Evolutionary conservation across 73 alveolate species (phyloP).

Genomic region (Effrenium voratum): DNA sequence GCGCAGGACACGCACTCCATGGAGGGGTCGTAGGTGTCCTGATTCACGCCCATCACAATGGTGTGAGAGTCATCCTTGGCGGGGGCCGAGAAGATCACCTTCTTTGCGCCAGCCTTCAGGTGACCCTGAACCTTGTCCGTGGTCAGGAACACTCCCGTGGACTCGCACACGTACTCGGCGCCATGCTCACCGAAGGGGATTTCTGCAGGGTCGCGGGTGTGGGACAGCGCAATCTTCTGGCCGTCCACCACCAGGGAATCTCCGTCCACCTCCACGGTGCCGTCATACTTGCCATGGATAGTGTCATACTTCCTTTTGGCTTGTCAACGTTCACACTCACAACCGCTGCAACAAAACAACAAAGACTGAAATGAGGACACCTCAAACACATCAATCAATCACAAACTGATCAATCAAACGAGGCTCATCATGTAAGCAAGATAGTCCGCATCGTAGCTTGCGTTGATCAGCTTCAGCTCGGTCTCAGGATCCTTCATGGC

Average conservation of each 20-base stretch:
- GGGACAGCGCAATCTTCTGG: conserved; percentile 95
- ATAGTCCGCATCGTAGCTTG: too few relatives aligned
- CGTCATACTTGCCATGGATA: conserved; percentile 94
- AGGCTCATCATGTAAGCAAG: too few relatives aligned
- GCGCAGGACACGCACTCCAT: conserved; percentile 97
- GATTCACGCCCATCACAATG: conserved; percentile 98
- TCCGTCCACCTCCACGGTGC: conserved; percentile 59
- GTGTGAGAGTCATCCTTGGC: conserved; percentile 98
- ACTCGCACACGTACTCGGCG: conserved; percentile 97
- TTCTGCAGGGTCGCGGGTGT: conserved; percentile 96
- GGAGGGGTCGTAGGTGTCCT: conserved; percentile 96
- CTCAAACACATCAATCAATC: too few relatives aligned
- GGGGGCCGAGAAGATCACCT: conserved; percentile 98
- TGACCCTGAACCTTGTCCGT: conserved; percentile 97
- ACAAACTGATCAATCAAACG: too few relatives aligned
- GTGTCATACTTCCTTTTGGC: conserved; percentile 95
- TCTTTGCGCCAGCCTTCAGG: conserved; percentile 98
- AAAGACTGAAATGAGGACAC: too few relatives aligned
- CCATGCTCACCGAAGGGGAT: conserved; percentile 97
- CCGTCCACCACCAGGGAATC: conserved; percentile 96
- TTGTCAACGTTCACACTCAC: too few relatives aligned
- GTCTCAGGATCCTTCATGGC: too few relatives aligned
- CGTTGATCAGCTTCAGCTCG: too few relatives aligned
- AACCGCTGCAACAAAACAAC: too few relatives aligned
- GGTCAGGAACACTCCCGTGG: conserved; percentile 98